These are phyloP conservation scores for Curvularia lunata DNA, from an alignment of 2,329 filamentous ascomycete species.

Conservation along the genomic window DNA sequence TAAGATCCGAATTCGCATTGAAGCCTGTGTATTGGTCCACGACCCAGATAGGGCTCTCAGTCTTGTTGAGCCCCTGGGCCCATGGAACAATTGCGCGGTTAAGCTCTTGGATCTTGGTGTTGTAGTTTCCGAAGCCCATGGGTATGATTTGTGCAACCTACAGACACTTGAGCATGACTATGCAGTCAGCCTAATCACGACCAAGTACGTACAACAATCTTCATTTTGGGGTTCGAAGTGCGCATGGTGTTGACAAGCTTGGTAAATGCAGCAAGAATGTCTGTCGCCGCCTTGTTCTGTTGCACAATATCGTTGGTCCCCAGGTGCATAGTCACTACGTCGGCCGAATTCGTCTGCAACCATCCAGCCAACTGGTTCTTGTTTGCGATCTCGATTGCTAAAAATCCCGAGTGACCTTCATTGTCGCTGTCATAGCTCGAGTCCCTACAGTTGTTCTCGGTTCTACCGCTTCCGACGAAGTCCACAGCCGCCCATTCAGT, in stretches of 20 bases:
- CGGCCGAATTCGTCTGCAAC: conserved; percentile 52
- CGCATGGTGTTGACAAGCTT: conserved; percentile 48
- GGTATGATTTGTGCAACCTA: conserved; percentile 55
- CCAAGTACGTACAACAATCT: conserved; percentile 50
- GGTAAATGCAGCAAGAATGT: conserved; percentile 53
- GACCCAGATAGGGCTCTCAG: conserved; percentile 51
- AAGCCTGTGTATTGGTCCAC: conserved; percentile 54
- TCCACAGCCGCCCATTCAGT: conserved; percentile 50
- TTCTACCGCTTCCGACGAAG: conserved; percentile 47
- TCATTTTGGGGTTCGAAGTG: conserved; percentile 50
- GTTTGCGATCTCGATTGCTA: conserved; percentile 55
- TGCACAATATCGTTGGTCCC: conserved; percentile 55
- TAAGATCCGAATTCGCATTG: conserved; percentile 39
- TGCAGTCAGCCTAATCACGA: no score
- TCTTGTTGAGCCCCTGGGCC: conserved; percentile 49
- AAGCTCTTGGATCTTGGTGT: conserved; percentile 48
- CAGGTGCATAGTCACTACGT: conserved; percentile 56
- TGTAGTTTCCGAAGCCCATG: conserved; percentile 39
- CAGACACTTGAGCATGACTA: not conserved
- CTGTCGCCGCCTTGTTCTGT: conserved; percentile 42
- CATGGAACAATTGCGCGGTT: conserved; percentile 51
- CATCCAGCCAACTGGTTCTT: conserved; percentile 53
- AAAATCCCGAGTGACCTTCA: conserved; percentile 54
- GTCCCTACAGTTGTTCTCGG: conserved; percentile 46
- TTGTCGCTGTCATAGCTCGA: conserved; percentile 53